phyloP scores from a whole-genome alignment of 1,139 yeast genomes.

The Maudiozyma humilis region DNA sequence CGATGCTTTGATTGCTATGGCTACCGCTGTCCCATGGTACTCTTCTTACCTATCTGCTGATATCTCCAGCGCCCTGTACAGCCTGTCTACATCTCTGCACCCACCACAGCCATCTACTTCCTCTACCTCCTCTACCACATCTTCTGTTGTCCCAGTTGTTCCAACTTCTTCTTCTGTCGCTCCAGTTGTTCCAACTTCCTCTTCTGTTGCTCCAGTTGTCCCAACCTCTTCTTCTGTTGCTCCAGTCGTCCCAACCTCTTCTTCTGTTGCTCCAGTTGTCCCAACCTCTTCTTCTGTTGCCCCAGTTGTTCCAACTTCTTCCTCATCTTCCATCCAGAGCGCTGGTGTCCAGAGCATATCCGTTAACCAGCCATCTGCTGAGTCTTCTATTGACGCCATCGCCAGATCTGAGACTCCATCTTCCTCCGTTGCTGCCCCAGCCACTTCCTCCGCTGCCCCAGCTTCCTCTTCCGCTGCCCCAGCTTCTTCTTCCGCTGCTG shows the following conservation, averaged over 20 bases:
- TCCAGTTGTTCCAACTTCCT: not conserved
- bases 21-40: conserved; percentile 10
- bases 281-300: not conserved
- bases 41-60: conserved; percentile 7
- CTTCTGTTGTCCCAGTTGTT: not conserved
- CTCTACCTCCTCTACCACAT: not conserved
- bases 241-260: not conserved
- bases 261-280: not conserved
- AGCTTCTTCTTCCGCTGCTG: not conserved
- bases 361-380: not conserved
- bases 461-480: not conserved
- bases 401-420: not conserved
- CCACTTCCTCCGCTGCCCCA: not conserved
- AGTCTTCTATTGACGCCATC: not conserved
- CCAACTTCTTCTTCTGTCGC: not conserved
- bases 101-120: conserved; percentile 2
- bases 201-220: not conserved
- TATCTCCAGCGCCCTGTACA: conserved; percentile 1
- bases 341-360: not conserved
- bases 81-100: not conserved
- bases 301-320: conserved; percentile 1
- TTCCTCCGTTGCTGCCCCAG: not conserved
- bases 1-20: conserved; percentile 4
- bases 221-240: not conserved
- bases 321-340: not conserved